Evolutionary conservation across 1,284 basidiomycete species (phyloP), one percentile per base, ranked within the genome.

Genomic region (Takashimella tepidaria): DNA sequence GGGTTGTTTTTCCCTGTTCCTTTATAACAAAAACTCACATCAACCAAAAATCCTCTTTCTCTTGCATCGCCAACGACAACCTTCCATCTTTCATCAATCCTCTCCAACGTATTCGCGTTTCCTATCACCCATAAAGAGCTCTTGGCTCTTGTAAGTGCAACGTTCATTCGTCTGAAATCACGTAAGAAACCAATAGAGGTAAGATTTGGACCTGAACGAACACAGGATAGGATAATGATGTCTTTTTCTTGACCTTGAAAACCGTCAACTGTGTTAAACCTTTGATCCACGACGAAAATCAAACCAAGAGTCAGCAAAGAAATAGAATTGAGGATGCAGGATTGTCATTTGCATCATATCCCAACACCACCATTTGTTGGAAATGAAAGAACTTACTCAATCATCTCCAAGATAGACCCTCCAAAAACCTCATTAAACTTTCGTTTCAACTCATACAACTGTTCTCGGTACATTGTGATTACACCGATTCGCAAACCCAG

Each of bases 181-280:
- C 69, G 81, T 66, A 96, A 80, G 80, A 98, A 98, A 61, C 95
- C 96, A 56, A 98, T 85, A 1, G 77, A 82, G 55, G 82, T 81
- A 20, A 91, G 76, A 20, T 87, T 85, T n/a, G 87, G 84, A 3
- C 91, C 89, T 12, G 89, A 87, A 64, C 93, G 84, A 20, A 97
- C 93, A 71, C 90, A 93, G 2, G 92, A 96, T 19, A 97, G 79
- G 57, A 97, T 96, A 71, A 97, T 93, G 50, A 98, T 84, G 63
- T 93, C 90, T 73, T 97, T 97, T 72, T 97, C 93, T 77, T 97
- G 93, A 48, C 93, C 93, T 75, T 98, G 93, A 68, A 98, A 98
- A 8, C 92, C 93, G 76, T 97, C 92, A 41, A 99, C 96, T 0
- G 96, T 98, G 70, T 96, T 91, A 78, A 99, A 98, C 64, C 75